Evolutionary conservation across 2,329 filamentous ascomycete species (phyloP).

Genomic region (Pseudogymnoascus sp.): DNA sequence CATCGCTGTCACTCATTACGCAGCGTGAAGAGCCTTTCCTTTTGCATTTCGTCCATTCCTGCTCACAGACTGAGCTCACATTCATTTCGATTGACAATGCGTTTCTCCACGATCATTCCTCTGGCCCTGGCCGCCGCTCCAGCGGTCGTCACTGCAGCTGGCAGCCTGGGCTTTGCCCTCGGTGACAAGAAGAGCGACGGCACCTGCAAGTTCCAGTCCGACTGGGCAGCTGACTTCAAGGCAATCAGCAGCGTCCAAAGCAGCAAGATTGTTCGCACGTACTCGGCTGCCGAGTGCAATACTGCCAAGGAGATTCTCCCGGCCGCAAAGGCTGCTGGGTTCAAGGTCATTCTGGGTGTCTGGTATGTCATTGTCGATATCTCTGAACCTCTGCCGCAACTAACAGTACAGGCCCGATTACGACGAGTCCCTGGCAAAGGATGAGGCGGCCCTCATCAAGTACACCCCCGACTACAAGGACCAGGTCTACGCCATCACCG

Average conservation of each 20-base stretch:
- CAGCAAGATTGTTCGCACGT: slow-evolving; percentile 53
- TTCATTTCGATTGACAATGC: slow-evolving; percentile 9
- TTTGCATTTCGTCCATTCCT: not conserved
- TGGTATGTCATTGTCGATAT: slow-evolving; percentile 40
- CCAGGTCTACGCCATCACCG: slow-evolving; percentile 58
- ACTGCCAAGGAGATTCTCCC: slow-evolving; percentile 54
- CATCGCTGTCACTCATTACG: slow-evolving; percentile 6
- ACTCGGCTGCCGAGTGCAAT: slow-evolving; percentile 59
- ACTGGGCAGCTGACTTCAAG: slow-evolving; percentile 59
- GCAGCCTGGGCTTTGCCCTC: slow-evolving; percentile 55
- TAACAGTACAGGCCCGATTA: slow-evolving; percentile 44
- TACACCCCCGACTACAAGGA: slow-evolving; percentile 42
- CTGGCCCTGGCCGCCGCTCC: slow-evolving; percentile 31
- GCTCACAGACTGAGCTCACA: slow-evolving; percentile 1
- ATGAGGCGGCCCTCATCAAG: slow-evolving; percentile 48
- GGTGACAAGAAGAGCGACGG: slow-evolving; percentile 55
- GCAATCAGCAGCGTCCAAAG: slow-evolving; percentile 42
- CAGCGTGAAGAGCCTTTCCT: slow-evolving; percentile 2
- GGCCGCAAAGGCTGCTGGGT: slow-evolving; percentile 54
- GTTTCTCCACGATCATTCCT: slow-evolving; percentile 15
- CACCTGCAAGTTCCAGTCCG: slow-evolving; percentile 50
- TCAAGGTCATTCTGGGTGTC: slow-evolving; percentile 62
- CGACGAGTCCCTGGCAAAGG: slow-evolving; percentile 50
- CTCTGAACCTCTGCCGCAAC: not conserved
- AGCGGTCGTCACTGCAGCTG: slow-evolving; percentile 40